Conservation (phyloP, 805 yeast species). For the Kregervanrija fluxuum region DNA sequence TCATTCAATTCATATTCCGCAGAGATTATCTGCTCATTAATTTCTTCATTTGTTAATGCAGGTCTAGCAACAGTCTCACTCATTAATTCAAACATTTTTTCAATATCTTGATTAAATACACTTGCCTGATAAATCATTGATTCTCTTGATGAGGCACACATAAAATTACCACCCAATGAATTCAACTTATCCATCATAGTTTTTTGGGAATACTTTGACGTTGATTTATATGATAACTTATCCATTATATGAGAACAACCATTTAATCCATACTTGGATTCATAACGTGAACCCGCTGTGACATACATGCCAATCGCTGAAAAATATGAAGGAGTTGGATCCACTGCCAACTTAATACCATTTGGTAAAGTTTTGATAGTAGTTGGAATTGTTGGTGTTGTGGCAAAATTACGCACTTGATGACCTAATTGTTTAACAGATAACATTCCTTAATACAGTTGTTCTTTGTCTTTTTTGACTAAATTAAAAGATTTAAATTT, state of each 20-base stretch:
- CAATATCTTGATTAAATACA: constrained; percentile 81
- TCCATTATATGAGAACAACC: constrained; percentile 85
- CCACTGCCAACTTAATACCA: constrained; percentile 79
- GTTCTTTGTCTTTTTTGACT: too few relatives aligned
- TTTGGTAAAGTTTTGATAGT: constrained; percentile 44
- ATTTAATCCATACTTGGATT: constrained; percentile 41
- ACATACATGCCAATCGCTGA: constrained; percentile 85
- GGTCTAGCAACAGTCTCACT: constrained; percentile 77
- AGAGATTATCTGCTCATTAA: constrained; percentile 63
- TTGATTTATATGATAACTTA: constrained; percentile 76
- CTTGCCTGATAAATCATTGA: constrained; percentile 91
- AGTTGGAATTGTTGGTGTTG: constrained; percentile 8
- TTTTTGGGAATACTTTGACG: constrained; percentile 47
- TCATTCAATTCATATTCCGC: constrained; percentile 80
- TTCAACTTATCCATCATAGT: constrained; percentile 73
- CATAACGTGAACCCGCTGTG: constrained; percentile 87
- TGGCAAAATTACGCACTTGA: too few relatives aligned
- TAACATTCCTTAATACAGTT: too few relatives aligned
- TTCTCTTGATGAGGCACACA: constrained; percentile 89
- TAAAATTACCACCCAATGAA: constrained; percentile 85
- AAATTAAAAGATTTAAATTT: too few relatives aligned
- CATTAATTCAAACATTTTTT: constrained; percentile 66
- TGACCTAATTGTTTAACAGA: too few relatives aligned
- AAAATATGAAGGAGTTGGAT: constrained; percentile 83
- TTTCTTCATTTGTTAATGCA: constrained; percentile 55